Percentiles rank a stretch among this genome's conserved stretches.
Evolutionary conservation across 2,329 filamentous ascomycete species (phyloP).

Genomic region (Pleurostoma richardsiae): DNA sequence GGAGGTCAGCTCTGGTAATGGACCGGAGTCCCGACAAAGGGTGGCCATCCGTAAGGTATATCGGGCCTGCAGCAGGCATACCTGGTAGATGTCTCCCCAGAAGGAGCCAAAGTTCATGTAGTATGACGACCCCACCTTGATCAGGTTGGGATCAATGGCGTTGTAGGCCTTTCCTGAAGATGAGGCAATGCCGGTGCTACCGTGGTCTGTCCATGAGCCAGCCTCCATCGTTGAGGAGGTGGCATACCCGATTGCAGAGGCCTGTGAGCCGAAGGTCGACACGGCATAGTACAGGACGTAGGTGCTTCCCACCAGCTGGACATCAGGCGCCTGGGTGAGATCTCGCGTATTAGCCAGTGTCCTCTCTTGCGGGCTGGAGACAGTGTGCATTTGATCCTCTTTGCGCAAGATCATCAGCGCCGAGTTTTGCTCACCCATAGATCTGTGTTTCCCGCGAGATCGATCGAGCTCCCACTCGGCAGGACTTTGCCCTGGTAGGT

Average conservation of each 20-base stretch:
- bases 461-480: constrained; percentile 30
- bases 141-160: constrained; percentile 54
- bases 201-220: constrained; percentile 56
- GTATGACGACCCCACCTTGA: constrained; percentile 34
- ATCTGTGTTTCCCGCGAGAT: constrained; percentile 32
- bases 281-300: constrained; percentile 68
- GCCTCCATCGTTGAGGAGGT: constrained; percentile 40
- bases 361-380: background rate
- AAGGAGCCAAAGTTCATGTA: constrained; percentile 63
- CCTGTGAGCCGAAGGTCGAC: constrained; percentile 53
- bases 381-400: background rate
- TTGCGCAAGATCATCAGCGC: no score
- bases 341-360: background rate
- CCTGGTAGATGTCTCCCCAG: constrained; percentile 60
- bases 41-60: no score
- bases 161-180: constrained; percentile 42
- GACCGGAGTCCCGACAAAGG: no score
- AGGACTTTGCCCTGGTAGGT: constrained; percentile 32
- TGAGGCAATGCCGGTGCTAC: constrained; percentile 46
- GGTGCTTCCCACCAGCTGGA: constrained; percentile 45
- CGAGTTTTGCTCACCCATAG: constrained; percentile 29
- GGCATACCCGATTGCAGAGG: constrained; percentile 56
- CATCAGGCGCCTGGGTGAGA: constrained; percentile 55
- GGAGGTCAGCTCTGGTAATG: no score
- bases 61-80: no score